Evolutionary conservation across 805 yeast genomes (phyloP), one percentile per base, ranked within the genome.

Genomic region (Metschnikowia baotianmanensis): DNA sequence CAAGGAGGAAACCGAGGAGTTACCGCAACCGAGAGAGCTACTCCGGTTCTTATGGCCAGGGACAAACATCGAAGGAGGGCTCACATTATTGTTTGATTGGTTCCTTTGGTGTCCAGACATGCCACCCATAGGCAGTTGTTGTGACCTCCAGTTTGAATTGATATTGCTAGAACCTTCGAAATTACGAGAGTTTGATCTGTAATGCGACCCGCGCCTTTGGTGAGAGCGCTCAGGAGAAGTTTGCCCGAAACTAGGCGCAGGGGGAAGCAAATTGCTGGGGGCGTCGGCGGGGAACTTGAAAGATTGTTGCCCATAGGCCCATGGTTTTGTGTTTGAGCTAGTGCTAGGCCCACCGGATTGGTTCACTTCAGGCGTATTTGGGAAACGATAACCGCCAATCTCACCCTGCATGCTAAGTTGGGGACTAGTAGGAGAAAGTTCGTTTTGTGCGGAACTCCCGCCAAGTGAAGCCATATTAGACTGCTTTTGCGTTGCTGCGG

Each of bases 401-500:
- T 38, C 36, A 13, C 46, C 57, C n/a, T 43, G 46, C 8, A n/a
- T 16, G 16, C 19, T 30, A 18, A 30, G 41, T 24, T 34, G 44
- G 4, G 49, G 49, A 18, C 49, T 35, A 44, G 53, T 39, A 15
- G 49, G 67, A 12, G 47, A 25, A 17, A 43, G 38, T 12, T 42
- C 51, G 17, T 43, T 13, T 9, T 16, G 19, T 12, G 50, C 16
- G 5, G 47, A 21, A 11, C 29, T 22, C 6, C 43, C 51, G 20
- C 46, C 46, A 17, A 63, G 58, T 2, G 71, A 53, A 18, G 61
- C 55, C 50, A 65, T 53, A 48, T 69, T 69, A 26, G 59, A 57
- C 45, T 65, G 70, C 61, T 89, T 76, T 59, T 87, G 93, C 51
- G 82, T 82, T 4, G 96, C 96, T n/a, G 99, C 99, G 6, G 97